Conservation (phyloP, 2,329 filamentous ascomycete species). For the Pseudopyrenochaeta lycopersici region DNA sequence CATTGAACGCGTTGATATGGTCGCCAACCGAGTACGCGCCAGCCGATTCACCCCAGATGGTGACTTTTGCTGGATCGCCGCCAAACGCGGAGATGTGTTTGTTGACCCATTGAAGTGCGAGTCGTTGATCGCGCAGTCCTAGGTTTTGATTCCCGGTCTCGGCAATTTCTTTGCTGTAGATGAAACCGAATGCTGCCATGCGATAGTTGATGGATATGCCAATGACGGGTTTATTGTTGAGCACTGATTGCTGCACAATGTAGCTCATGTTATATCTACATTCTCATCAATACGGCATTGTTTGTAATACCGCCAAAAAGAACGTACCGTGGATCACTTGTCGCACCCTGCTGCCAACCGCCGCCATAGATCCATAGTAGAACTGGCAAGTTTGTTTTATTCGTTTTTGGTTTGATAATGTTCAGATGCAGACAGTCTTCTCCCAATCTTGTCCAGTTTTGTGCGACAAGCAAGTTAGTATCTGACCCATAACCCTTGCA, state of each 20-base stretch:
- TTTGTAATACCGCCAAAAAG: not conserved
- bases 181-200: constrained; percentile 60
- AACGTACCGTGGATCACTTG: constrained; percentile 39
- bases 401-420: constrained; percentile 34
- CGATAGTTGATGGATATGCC: constrained; percentile 57
- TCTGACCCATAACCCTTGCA: constrained; percentile 40
- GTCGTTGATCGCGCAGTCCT: constrained; percentile 70
- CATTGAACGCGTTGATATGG: constrained; percentile 51
- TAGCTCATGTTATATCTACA: constrained; percentile 42
- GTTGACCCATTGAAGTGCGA: constrained; percentile 68
- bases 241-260: constrained; percentile 39
- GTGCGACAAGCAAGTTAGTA: constrained; percentile 29
- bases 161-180: constrained; percentile 53
- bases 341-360: constrained; percentile 43
- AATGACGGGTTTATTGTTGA: constrained; percentile 42
- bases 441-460: constrained; percentile 33
- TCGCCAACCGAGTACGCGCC: constrained; percentile 65
- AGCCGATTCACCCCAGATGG: constrained; percentile 68
- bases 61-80: constrained; percentile 66
- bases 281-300: not conserved
- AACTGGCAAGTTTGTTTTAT: constrained; percentile 30
- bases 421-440: constrained; percentile 59
- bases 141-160: constrained; percentile 52
- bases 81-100: constrained; percentile 62
- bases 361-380: constrained; percentile 47